Base-by-base conservation (phyloP, 352 stramenopile genomes). In the Thalassiosira sp. region DNA sequence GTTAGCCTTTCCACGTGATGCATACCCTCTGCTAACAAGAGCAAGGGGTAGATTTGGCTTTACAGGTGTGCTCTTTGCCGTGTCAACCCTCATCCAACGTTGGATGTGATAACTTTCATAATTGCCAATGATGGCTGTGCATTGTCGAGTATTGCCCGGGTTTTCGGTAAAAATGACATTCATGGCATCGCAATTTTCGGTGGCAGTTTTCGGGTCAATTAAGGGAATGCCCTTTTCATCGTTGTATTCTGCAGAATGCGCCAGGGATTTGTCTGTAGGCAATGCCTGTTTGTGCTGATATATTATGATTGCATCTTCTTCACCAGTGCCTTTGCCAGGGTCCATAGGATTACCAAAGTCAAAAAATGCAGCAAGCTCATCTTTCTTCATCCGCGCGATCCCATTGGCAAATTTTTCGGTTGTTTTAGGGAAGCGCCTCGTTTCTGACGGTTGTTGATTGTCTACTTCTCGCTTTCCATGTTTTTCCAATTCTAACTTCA, bases 71-170 rank as follows among this genome's bases (percentile, higher is more conserved):
- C 49, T 67, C 33, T 57, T 48, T 11, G 60, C 18, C 16, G 48
- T 62, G 37, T 73, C 48, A 2, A 80, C 56, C 69, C 82, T 82
- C 83, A 92, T 89, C 75, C 76, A 92, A 62, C 86, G 76, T 76
- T 90, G 81, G 18, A 92, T 71, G 52, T 89, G 82, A 78, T 86
- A 90, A 10, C 81, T 89, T 69, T 90, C 75, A 24, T 87, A 90
- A 31, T 89, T 79, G 28, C 66, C 75, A 62, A 92, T 79, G 15
- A 92, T 71, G 0, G 82, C 83, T 24, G 80, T 76, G 58, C 86
- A 90, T 76, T 88, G 72, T 43, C 73, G 54, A 0, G 51, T 75
- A n/a, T 64, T 43, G 5, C 52, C 67, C 3, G 62, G 67, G 56
- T 80, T 78, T 22, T 76, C 57, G 8, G 75, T 87, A 16, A 87